Percentiles rank a stretch among this genome's conserved stretches.
phyloP scores from a whole-genome alignment of 345 rosid genomes.

The Citrus maxima region DNA sequence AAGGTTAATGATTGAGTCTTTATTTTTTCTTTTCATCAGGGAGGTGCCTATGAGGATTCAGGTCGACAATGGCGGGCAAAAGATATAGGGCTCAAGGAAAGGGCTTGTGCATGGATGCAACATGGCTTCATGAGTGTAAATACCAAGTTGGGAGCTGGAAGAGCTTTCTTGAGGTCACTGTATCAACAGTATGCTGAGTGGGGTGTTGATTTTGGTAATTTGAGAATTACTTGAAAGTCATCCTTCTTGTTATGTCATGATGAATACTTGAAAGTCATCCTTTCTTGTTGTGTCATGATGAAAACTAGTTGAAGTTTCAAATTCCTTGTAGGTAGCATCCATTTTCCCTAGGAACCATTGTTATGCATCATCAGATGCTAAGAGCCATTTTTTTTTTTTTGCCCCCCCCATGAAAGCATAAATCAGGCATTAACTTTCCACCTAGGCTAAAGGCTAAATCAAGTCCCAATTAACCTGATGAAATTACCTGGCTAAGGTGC shows the following conservation, averaged over 20 bases:
- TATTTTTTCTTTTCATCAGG: conserved; percentile 37
- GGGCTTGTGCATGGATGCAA: conserved; percentile 86
- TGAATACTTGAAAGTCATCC: conserved; percentile 6
- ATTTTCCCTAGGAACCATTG: background rate
- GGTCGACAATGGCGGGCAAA: conserved; percentile 63
- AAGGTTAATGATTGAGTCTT: background rate
- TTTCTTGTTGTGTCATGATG: background rate
- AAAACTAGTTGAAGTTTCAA: background rate
- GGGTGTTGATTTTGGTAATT: conserved; percentile 89
- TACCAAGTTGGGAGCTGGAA: conserved; percentile 64
- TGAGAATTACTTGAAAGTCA: background rate
- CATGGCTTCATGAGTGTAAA: conserved; percentile 88
- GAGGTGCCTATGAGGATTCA: conserved; percentile 53
- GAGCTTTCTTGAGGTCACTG: conserved; percentile 81
- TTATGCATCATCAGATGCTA: background rate
- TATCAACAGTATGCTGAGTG: conserved; percentile 77
- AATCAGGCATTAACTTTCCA: background rate
- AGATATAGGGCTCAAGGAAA: conserved; percentile 77
- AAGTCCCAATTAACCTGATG: background rate
- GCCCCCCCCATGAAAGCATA: background rate
- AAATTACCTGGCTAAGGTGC: background rate
- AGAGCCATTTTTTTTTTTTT: background rate
- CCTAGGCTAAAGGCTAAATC: background rate
- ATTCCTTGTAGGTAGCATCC: background rate
- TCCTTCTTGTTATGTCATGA: background rate